A percentile compares a stretch with the other conserved stretches of the same genome.
Evolutionary conservation across 164 flowering plant genomes (phyloP).

Genomic region (Chloranthus sessilifolius): DNA sequence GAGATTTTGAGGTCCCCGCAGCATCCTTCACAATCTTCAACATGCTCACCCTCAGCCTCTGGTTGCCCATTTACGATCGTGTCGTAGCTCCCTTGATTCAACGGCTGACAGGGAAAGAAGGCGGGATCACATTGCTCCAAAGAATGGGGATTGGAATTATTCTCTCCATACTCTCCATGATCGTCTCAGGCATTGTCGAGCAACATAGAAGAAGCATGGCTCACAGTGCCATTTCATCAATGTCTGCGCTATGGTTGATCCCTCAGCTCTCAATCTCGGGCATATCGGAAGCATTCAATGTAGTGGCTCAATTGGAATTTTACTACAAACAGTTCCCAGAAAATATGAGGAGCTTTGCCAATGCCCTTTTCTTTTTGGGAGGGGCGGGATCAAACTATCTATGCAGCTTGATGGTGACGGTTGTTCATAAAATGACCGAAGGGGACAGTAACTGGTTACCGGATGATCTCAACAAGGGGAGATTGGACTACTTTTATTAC

Average conservation of each 20-base stretch:
- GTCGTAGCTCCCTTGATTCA: slow-evolving; percentile 36
- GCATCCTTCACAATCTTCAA: slow-evolving; percentile 43
- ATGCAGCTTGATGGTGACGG: slow-evolving; percentile 33
- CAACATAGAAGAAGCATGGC: slow-evolving; percentile 29
- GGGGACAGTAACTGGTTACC: slow-evolving; percentile 35
- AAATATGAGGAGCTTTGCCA: slow-evolving; percentile 62
- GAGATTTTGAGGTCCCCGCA: slow-evolving; percentile 42
- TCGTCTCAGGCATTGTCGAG: slow-evolving; percentile 42
- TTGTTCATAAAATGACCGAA: slow-evolving; percentile 17
- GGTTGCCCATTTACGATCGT: slow-evolving; percentile 63
- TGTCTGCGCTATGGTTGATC: slow-evolving; percentile 51
- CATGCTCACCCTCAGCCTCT: slow-evolving; percentile 45
- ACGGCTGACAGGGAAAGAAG: slow-evolving; percentile 28
- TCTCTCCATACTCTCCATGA: slow-evolving; percentile 29
- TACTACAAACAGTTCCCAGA: slow-evolving; percentile 72
- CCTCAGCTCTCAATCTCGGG: slow-evolving; percentile 46
- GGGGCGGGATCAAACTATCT: slow-evolving; percentile 42
- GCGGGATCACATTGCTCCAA: slow-evolving; percentile 55
- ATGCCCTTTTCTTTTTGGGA: slow-evolving; percentile 31
- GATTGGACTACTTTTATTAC: slow-evolving; percentile 41
- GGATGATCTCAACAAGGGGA: slow-evolving; percentile 50
- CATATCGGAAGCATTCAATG: slow-evolving; percentile 42
- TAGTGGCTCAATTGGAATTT: slow-evolving; percentile 47
- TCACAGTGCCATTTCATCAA: slow-evolving; percentile 34
- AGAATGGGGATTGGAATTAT: slow-evolving; percentile 48